Base-by-base conservation (phyloP, 768 basidiomycete species). In the Macrolepiota dolichaula region DNA sequence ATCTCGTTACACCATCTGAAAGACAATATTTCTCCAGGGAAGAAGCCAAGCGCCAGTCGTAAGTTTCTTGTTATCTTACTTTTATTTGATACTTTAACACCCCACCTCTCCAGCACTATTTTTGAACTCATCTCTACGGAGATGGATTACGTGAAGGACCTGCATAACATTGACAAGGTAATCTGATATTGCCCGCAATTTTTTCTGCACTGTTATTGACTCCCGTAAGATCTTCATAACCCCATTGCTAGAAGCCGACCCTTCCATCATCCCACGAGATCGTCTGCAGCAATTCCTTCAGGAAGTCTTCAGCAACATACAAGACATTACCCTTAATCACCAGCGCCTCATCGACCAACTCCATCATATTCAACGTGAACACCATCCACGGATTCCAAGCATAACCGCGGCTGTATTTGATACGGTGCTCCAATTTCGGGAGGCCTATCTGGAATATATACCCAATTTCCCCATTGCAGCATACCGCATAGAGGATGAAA, bases 111-210 rank as follows among this genome's bases (percentile, higher is more conserved):
- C 66, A 95, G 93, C 52, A 86, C 92, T 65, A 95, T 97, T 51
- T 98, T 96, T 68, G 95, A 98, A 74, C 75, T 97, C 60, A 96
- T 98, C 73, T 92, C 96, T 70, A 91, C 91, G 62, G 95, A 98
- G 74, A 98, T 98, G 94, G 85, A 86, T 25, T 97, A 96, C 71
- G 95, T 96, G n/a, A 91, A 87, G 63, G 96, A 97, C 76, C 74
- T 98, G 53, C 91, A 95, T 72, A 92, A 88, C 56, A 89, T 97
- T 54, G 89, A 92, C 37, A 51, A 58, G 54, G 58, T 42, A 55
- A 17, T n/a, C 7, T 17, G 9, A 11, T 32, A 24, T 57, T 55
- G 24, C 35, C 50, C 35, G 29, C 27, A 5, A 10, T 51, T 15
- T 4, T 9, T n/a, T 58, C 10, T 55, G n/a, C 38, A n/a, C 29